Base-by-base conservation (phyloP, 1,139 yeast species). In the Arxiozyma telluris region DNA sequence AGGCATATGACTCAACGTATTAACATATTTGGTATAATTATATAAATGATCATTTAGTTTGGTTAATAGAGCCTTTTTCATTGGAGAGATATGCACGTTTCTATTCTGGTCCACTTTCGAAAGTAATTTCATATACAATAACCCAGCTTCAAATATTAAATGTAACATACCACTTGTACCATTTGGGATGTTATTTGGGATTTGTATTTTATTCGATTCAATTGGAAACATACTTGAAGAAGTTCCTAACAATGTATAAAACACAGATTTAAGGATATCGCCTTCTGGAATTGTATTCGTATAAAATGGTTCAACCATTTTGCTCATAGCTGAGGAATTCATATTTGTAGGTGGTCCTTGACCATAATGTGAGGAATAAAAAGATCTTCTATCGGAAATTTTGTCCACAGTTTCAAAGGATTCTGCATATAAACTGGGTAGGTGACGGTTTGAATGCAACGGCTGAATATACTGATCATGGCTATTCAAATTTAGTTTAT, bases 241-340 rank as follows among this genome's bases (percentile, higher is more conserved):
- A 8, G 87, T 76, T 0, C 96, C 97, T 25, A 84, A 76, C 39
- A 91, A 70, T 0, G 88, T 79, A 65, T 79, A 90, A 3, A 86
- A 80, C 5, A 88, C 70, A 58, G 79, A 84, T 17, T 75, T 73
- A 51, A 87, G 62, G 3, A 89, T 75, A 4, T 73, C 77, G 9
- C 70, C 70, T 57, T 85, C 90, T 2, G 75, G 55, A 2, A 72
- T 53, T 43, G 67, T 67, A 20, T 62, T 62, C 20, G 59, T 54
- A 54, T 60, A 66, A 50, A 62, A 65, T 4, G 71, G 64, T 22
- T 64, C 67, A 1, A 65, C 55, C 39, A 72, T 56, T 7, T 68
- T 56, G 20, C 63, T 60, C 39, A 63, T 49, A 1, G 69, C 59
- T 1, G 58, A 27, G 22, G 57, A 60, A 41, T 54, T 58, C 7